These are phyloP conservation scores for Calonectria crousiana DNA, from an alignment of 2,329 filamentous ascomycete genomes.

Conservation along the genomic window DNA sequence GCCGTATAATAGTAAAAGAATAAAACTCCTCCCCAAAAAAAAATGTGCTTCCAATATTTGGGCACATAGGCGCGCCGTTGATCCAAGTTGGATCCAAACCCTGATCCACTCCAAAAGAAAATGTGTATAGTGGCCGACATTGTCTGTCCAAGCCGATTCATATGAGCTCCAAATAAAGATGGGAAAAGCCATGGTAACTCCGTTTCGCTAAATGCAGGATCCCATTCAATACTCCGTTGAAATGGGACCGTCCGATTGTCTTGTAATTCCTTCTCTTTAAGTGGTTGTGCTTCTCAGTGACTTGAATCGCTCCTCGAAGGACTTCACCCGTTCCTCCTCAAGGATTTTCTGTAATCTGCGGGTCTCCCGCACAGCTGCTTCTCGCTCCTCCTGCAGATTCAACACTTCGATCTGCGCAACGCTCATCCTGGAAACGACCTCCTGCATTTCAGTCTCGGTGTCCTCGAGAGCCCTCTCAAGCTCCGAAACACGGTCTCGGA, in stretches of 20 bases:
- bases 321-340: constrained; percentile 71
- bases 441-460: constrained; percentile 81
- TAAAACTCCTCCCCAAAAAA: constrained; percentile 11
- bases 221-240: constrained; percentile 27
- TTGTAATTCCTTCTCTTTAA: constrained; percentile 30
- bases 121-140: constrained; percentile 19
- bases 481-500: constrained; percentile 84
- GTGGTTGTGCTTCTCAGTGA: constrained; percentile 45
- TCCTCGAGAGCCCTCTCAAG: constrained; percentile 78
- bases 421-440: constrained; percentile 85
- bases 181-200: constrained; percentile 49
- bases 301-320: constrained; percentile 54
- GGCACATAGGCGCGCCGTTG: constrained; percentile 28
- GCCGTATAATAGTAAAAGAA: constrained; percentile 1
- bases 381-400: constrained; percentile 80
- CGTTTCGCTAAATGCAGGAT: constrained; percentile 54
- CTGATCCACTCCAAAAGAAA: constrained; percentile 27
- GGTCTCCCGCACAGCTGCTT: constrained; percentile 80
- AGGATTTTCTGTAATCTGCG: constrained; percentile 76
- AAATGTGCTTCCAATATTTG: constrained; percentile 26
- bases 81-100: constrained; percentile 31
- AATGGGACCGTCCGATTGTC: constrained; percentile 12
- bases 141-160: constrained; percentile 27
- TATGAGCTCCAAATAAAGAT: constrained; percentile 35
- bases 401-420: constrained; percentile 85